These are phyloP conservation scores for Cytidiella melzeri DNA, from an alignment of 768 basidiomycete genomes.

Conservation along the genomic window DNA sequence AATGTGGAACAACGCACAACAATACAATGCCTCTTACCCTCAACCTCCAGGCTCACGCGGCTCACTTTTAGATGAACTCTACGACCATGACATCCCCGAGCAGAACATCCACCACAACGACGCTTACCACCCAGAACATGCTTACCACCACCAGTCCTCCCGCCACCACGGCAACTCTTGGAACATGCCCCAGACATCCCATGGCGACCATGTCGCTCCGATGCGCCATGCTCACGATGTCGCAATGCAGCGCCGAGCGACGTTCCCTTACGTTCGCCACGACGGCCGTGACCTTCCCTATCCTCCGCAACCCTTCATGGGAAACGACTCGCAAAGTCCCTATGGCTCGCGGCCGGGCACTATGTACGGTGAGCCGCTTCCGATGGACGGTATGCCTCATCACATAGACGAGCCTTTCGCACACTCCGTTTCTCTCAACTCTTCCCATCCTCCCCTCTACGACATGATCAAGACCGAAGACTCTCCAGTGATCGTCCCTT, in stretches of 20 bases:
- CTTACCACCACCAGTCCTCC: constrained; percentile 14
- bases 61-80: constrained; percentile 67
- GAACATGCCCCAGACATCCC: constrained; percentile 26
- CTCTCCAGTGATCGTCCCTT: constrained; percentile 55
- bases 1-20: constrained; percentile 20
- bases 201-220: constrained; percentile 26
- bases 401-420: constrained; percentile 27
- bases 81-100: constrained; percentile 49
- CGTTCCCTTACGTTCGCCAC: constrained; percentile 72
- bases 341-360: constrained; percentile 29
- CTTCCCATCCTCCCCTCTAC: constrained; percentile 41
- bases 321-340: constrained; percentile 14
- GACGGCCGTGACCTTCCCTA: constrained; percentile 45
- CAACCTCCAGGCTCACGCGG: constrained; percentile 35
- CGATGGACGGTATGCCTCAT: constrained; percentile 32
- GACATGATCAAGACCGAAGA: constrained; percentile 67
- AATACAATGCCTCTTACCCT: constrained; percentile 30
- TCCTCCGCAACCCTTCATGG: constrained; percentile 38
- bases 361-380: constrained; percentile 35
- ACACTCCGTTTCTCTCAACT: constrained; percentile 25
- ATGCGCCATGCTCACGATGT: constrained; percentile 37
- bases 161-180: constrained; percentile 18
- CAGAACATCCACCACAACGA: constrained; percentile 28
- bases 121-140: constrained; percentile 18
- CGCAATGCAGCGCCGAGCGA: constrained; percentile 52